phyloP scores from a whole-genome alignment of 495 filamentous ascomycete species.

The Penicillium verhagenii region DNA sequence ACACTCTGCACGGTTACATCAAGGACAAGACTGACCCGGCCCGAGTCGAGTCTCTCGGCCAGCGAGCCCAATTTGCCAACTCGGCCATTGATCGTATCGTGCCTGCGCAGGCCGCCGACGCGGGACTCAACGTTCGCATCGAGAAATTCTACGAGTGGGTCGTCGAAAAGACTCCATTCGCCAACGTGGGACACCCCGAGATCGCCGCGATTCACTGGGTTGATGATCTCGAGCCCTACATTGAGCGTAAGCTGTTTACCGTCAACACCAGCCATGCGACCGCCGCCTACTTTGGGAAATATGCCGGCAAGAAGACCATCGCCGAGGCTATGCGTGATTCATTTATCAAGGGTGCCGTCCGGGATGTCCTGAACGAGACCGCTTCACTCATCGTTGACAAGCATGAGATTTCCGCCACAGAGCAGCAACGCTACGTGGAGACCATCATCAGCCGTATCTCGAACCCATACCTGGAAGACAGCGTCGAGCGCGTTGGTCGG shows the following conservation, averaged over 20 bases:
- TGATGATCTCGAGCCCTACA: slow-evolving; percentile 86
- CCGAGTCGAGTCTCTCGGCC: slow-evolving; percentile 57
- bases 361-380: slow-evolving; percentile 75
- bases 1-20: slow-evolving; percentile 77
- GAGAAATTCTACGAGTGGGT: slow-evolving; percentile 99
- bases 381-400: slow-evolving; percentile 80
- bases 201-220: slow-evolving; percentile 93
- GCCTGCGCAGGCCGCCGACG: slow-evolving; percentile 74
- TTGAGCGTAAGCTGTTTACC: slow-evolving; percentile 98
- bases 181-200: slow-evolving; percentile 58
- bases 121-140: slow-evolving; percentile 86
- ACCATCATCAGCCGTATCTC: slow-evolving; percentile 90
- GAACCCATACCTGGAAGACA: slow-evolving; percentile 92
- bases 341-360: slow-evolving; percentile 72
- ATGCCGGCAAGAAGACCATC: slow-evolving; percentile 77
- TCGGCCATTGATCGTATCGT: slow-evolving; percentile 98
- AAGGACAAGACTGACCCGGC: slow-evolving; percentile 65
- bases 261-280: slow-evolving; percentile 98
- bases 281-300: slow-evolving; percentile 93
- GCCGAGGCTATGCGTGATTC: slow-evolving; percentile 74
- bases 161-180: slow-evolving; percentile 81
- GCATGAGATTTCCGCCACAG: slow-evolving; percentile 71
- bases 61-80: slow-evolving; percentile 84
- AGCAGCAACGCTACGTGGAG: slow-evolving; percentile 86
- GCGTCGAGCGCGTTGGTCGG: slow-evolving; percentile 91